phyloP scores from a whole-genome alignment of 768 basidiomycete species.

The Pulveroboletus sp. region DNA sequence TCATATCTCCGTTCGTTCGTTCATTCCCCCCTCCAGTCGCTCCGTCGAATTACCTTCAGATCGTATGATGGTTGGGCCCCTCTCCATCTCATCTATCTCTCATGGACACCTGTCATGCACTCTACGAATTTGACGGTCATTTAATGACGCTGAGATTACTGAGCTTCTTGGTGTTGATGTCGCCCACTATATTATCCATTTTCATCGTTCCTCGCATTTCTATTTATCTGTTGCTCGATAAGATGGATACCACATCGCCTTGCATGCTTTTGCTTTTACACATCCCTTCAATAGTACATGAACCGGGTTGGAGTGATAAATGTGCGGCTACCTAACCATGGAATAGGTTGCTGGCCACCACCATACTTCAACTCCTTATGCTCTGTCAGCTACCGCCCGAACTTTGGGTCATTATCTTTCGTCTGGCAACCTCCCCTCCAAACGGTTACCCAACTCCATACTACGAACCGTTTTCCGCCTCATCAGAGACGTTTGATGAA shows the following conservation, averaged over 20 bases:
- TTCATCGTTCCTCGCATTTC: conserved; percentile 8
- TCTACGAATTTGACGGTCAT: conserved; percentile 31
- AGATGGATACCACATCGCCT: conserved; percentile 29
- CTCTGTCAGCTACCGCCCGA: conserved; percentile 41
- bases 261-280: conserved; percentile 15
- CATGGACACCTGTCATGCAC: conserved; percentile 25
- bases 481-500: conserved; percentile 28
- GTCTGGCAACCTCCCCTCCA: conserved; percentile 35
- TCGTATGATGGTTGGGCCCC: conserved; percentile 47
- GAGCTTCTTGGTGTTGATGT: conserved; percentile 24
- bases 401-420: conserved; percentile 50
- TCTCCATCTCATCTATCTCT: conserved; percentile 8
- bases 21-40: conserved; percentile 47
- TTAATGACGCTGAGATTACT: conserved; percentile 24
- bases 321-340: conserved; percentile 6
- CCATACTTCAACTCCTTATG: neutral
- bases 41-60: conserved; percentile 81
- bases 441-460: conserved; percentile 25
- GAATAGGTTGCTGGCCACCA: neutral
- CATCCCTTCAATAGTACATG: neutral
- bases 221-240: conserved; percentile 28
- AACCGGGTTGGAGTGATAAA: neutral
- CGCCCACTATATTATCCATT: conserved; percentile 29
- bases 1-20: conserved; percentile 5
- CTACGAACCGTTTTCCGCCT: conserved; percentile 47